Conservation (phyloP, 1,139 yeast species). For the Sugiyamaella castrensis region DNA sequence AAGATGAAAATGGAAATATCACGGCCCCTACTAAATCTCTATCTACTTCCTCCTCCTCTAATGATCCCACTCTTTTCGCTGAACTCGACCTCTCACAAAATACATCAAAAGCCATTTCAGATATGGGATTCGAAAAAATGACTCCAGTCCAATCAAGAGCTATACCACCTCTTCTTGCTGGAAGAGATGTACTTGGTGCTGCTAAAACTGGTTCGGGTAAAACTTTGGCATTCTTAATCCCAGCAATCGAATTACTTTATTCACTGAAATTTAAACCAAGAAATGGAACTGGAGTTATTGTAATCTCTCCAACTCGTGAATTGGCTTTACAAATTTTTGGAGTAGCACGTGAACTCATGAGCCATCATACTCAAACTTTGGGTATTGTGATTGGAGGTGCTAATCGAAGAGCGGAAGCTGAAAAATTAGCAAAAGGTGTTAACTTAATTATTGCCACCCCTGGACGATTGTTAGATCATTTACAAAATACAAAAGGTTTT, state of each 20-base stretch:
- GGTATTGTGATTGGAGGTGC: constrained; percentile 99
- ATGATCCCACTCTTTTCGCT: constrained; percentile 36
- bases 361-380: constrained; percentile 85
- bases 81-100: constrained; percentile 75
- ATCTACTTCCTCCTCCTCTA: background rate
- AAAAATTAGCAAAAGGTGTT: constrained; percentile 88
- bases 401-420: constrained; percentile 95
- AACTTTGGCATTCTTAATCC: constrained; percentile 90
- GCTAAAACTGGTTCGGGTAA: constrained; percentile 99
- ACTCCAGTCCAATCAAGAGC: constrained; percentile 92
- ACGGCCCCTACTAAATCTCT: constrained; percentile 22
- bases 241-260: constrained; percentile 89
- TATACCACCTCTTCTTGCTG: constrained; percentile 91
- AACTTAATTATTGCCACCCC: constrained; percentile 95
- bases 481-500: constrained; percentile 92
- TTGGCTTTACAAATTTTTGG: constrained; percentile 96
- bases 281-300: constrained; percentile 87
- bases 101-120: constrained; percentile 71
- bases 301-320: constrained; percentile 87
- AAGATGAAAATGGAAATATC: constrained; percentile 28
- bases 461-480: constrained; percentile 92
- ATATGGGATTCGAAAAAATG: constrained; percentile 88
- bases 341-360: constrained; percentile 92
- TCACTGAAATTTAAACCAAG: constrained; percentile 88
- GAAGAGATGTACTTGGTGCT: constrained; percentile 93